A percentile compares a stretch with the other conserved stretches of the same genome.
Conservation (phyloP, 768 basidiomycete species). For the Xerocomellus intermedius region DNA sequence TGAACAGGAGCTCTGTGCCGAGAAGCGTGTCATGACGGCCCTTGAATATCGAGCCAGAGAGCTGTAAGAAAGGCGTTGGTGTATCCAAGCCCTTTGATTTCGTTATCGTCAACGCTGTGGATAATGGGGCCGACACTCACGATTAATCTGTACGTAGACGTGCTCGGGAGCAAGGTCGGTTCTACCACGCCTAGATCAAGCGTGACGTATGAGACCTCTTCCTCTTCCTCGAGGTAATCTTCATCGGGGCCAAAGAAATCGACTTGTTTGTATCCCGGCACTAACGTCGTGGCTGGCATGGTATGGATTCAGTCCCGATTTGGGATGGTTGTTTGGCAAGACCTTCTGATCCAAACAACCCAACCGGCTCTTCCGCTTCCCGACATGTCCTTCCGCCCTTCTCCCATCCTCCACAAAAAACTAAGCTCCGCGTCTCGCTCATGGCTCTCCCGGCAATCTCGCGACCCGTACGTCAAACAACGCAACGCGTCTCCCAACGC, state of each 20-base stretch:
- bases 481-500: conserved; percentile 43
- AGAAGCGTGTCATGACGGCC: conserved; percentile 66
- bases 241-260: conserved; percentile 66
- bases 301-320: neutral
- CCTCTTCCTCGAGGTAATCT: conserved; percentile 56
- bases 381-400: conserved; percentile 38
- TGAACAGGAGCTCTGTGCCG: conserved; percentile 76
- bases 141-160: conserved; percentile 68
- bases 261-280: conserved; percentile 66
- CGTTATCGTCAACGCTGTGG: neutral
- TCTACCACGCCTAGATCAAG: conserved; percentile 72
- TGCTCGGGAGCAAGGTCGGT: conserved; percentile 72
- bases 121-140: conserved; percentile 40
- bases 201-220: conserved; percentile 64
- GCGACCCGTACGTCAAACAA: conserved; percentile 69
- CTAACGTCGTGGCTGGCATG: conserved; percentile 33
- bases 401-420: conserved; percentile 29
- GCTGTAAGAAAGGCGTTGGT: conserved; percentile 71
- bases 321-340: conserved; percentile 19
- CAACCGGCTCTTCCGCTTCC: neutral
- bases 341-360: conserved; percentile 30
- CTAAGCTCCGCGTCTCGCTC: conserved; percentile 43
- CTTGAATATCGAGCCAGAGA: conserved; percentile 72
- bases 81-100: conserved; percentile 67
- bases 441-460: conserved; percentile 70